phyloP scores from a whole-genome alignment of 805 yeast genomes.

The Ogataea methylovora region DNA sequence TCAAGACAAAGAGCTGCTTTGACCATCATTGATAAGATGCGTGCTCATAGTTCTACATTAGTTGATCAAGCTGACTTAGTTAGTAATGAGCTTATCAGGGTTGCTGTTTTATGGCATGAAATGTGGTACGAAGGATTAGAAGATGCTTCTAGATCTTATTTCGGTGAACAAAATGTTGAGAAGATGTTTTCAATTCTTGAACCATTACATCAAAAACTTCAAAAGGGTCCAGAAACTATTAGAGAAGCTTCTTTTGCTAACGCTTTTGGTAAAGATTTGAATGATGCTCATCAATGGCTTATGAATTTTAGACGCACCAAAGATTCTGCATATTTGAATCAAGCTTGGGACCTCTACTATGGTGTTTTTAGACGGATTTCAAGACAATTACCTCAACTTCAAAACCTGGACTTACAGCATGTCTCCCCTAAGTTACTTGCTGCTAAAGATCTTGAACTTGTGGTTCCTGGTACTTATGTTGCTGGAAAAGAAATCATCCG shows the following conservation, averaged over 20 bases:
- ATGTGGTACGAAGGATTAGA: constrained; percentile 97
- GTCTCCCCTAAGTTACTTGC: constrained; percentile 86
- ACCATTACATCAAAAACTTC: constrained; percentile 80
- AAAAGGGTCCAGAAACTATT: constrained; percentile 84
- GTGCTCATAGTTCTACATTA: constrained; percentile 73
- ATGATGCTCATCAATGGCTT: constrained; percentile 92
- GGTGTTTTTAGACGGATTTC: constrained; percentile 88
- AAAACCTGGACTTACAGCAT: constrained; percentile 80
- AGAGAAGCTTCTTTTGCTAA: constrained; percentile 89
- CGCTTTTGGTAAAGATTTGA: constrained; percentile 87
- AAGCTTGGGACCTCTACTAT: constrained; percentile 97
- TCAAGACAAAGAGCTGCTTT: constrained; percentile 88
- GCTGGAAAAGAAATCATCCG: constrained; percentile 75
- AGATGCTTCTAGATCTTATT: constrained; percentile 89
- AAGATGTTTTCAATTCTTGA: constrained; percentile 89
- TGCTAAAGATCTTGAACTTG: constrained; percentile 74
- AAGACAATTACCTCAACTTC: constrained; percentile 81
- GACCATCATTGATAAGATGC: constrained; percentile 86
- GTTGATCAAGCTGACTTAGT: constrained; percentile 93
- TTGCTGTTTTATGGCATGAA: constrained; percentile 96
- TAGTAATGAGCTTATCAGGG: constrained; percentile 88
- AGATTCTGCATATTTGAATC: constrained; percentile 83
- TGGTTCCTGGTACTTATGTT: constrained; percentile 88
- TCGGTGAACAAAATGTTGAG: constrained; percentile 90
- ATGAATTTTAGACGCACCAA: constrained; percentile 75